Conservation (phyloP, 208 protist species). For the Leishmania gerbilli region DNA sequence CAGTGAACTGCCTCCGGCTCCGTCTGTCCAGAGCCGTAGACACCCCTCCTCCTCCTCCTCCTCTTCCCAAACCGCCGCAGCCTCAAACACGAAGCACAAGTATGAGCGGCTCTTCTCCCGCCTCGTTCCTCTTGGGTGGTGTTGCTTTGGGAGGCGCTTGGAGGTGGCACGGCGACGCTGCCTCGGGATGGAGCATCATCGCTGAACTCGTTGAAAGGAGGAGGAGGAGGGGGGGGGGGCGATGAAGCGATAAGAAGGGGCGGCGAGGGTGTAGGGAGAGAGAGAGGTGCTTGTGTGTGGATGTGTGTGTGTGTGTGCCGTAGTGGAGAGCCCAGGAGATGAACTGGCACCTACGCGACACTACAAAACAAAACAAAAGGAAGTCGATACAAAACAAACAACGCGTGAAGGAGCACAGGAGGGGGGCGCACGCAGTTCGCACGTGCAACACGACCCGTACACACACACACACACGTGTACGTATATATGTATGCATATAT, state of each 20-base stretch:
- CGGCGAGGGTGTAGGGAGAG: no score
- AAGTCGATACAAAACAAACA: background rate
- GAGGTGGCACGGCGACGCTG: background rate
- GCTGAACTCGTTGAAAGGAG: background rate
- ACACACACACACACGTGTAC: no score
- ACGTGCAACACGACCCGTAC: background rate
- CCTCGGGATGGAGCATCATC: background rate
- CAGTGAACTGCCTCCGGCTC: background rate
- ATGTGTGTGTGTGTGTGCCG: background rate
- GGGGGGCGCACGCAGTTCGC: background rate
- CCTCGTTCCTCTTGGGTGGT: background rate
- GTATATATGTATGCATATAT: background rate
- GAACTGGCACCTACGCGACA: background rate
- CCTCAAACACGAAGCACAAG: no score
- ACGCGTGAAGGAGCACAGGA: background rate
- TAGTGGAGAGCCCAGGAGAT: background rate
- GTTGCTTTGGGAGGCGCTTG: background rate
- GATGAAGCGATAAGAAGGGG: background rate
- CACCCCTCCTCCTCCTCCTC: background rate
- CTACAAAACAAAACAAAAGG: background rate
- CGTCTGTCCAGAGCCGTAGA: no score
- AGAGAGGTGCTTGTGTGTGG: no score
- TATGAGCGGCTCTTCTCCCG: background rate
- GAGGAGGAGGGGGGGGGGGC: no score
- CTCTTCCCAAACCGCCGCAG: background rate